Percentiles rank a stretch among this genome's conserved stretches.
These are phyloP conservation scores for Clarireedia homoeocarpa DNA, from an alignment of 2,329 filamentous ascomycete species.

Conservation along the genomic window DNA sequence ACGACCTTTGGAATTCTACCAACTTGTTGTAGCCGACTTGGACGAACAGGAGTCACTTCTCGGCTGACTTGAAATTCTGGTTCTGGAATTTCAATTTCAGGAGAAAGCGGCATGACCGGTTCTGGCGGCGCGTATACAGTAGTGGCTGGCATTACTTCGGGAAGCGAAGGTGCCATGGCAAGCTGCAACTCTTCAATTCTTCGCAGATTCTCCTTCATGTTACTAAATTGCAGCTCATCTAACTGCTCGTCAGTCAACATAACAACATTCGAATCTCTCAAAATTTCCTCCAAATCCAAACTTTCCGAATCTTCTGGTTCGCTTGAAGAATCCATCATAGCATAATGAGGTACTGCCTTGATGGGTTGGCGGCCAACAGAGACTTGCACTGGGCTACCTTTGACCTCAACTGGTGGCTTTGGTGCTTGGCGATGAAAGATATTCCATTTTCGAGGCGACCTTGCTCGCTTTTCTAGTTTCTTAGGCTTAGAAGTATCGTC, in stretches of 20 bases:
- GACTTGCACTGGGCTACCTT: conserved; percentile 41
- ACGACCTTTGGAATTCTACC: conserved; percentile 81
- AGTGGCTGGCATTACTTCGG: conserved; percentile 2
- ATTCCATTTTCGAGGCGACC: conserved; percentile 53
- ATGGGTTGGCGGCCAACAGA: conserved; percentile 33
- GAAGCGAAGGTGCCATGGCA: conserved; percentile 7
- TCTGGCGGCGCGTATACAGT: conserved; percentile 20
- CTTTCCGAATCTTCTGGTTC: conserved; percentile 24
- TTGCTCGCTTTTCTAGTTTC: conserved; percentile 48
- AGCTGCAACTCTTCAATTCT: conserved; percentile 18
- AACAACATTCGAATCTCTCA: conserved; percentile 38
- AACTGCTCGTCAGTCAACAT: conserved; percentile 25
- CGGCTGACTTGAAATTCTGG: conserved; percentile 18
- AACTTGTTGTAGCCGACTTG: conserved; percentile 68
- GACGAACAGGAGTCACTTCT: conserved; percentile 26
- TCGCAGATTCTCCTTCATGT: conserved; percentile 21
- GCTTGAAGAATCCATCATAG: conserved; percentile 53
- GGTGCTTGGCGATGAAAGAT: conserved; percentile 50
- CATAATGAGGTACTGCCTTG: conserved; percentile 51
- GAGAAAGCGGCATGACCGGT: conserved; percentile 12
- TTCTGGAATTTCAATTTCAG: conserved; percentile 14
- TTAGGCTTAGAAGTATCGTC: conserved; percentile 33
- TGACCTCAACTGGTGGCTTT: conserved; percentile 20
- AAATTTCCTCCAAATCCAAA: conserved; percentile 38
- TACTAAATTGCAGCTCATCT: conserved; percentile 25